Conservation (phyloP, 257 asterid species). For the Hygrophila difformis region DNA sequence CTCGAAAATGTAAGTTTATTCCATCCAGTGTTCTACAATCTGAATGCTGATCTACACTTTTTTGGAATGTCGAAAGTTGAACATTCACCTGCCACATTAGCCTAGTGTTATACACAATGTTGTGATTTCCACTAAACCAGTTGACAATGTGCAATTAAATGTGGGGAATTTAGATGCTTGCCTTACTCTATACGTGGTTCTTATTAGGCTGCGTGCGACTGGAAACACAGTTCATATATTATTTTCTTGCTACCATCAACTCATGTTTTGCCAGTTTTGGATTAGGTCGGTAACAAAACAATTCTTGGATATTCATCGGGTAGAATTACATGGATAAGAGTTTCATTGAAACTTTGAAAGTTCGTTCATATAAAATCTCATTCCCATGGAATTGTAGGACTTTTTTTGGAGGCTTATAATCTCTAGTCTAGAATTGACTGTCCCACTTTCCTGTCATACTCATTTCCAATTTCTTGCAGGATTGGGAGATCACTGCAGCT, state of each 20-base stretch:
- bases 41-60: background rate
- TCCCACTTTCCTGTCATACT: background rate
- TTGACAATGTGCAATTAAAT: too few relatives aligned
- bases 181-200: background rate
- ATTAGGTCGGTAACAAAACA: too few relatives aligned
- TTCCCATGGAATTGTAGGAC: background rate
- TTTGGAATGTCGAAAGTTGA: background rate
- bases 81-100: background rate
- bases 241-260: too few relatives aligned
- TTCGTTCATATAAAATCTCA: background rate
- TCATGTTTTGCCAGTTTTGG: too few relatives aligned
- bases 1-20: conserved; percentile 53
- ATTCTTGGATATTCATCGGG: too few relatives aligned
- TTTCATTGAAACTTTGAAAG: background rate
- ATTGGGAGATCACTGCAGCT: conserved; percentile 66
- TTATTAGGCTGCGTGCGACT: too few relatives aligned
- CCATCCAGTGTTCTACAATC: background rate
- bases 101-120: background rate
- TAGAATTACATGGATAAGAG: too few relatives aligned
- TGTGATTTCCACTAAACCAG: background rate
- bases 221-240: too few relatives aligned
- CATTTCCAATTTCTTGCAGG: conserved; percentile 25
- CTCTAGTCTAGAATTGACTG: too few relatives aligned
- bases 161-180: too few relatives aligned
- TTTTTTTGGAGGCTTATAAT: too few relatives aligned